Percentiles rank a stretch among this genome's conserved stretches.
These are phyloP conservation scores for Septoria petroselini DNA, from an alignment of 2,329 filamentous ascomycete species.

Conservation along the genomic window DNA sequence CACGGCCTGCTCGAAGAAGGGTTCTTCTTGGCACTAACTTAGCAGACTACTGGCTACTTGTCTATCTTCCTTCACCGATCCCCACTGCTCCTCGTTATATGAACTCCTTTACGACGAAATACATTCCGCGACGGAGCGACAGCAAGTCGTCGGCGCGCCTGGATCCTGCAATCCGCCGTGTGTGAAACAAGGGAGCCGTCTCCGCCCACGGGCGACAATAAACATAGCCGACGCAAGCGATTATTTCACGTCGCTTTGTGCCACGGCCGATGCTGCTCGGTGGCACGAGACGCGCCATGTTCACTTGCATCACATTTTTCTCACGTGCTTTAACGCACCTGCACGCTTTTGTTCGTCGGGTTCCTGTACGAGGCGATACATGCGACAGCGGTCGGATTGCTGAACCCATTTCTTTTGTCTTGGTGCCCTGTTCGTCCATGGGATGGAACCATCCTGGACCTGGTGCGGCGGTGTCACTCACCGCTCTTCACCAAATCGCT, in stretches of 20 bases:
- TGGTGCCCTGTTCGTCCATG: slow-evolving; percentile 5
- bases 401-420: background rate
- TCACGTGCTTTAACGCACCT: slow-evolving; percentile 17
- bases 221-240: background rate
- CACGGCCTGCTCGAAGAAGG: too few species aligned
- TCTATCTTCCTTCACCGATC: too few species aligned
- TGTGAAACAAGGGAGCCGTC: background rate
- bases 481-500: slow-evolving; percentile 13
- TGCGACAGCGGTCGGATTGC: background rate
- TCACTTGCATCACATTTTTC: slow-evolving; percentile 9
- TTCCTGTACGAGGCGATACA: background rate
- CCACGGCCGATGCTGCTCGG: background rate
- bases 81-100: too few species aligned
- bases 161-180: background rate
- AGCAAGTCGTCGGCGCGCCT: too few species aligned
- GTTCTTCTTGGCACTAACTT: too few species aligned
- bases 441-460: slow-evolving; percentile 15
- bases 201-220: background rate
- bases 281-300: slow-evolving; percentile 11
- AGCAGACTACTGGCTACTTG: too few species aligned
- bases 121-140: too few species aligned
- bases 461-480: slow-evolving; percentile 21
- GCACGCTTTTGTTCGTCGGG: slow-evolving; percentile 10
- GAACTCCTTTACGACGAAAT: too few species aligned
- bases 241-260: slow-evolving; percentile 9